These are phyloP conservation scores for Yamadazyma buinensis DNA, from an alignment of 1,139 yeast genomes.

Conservation along the genomic window DNA sequence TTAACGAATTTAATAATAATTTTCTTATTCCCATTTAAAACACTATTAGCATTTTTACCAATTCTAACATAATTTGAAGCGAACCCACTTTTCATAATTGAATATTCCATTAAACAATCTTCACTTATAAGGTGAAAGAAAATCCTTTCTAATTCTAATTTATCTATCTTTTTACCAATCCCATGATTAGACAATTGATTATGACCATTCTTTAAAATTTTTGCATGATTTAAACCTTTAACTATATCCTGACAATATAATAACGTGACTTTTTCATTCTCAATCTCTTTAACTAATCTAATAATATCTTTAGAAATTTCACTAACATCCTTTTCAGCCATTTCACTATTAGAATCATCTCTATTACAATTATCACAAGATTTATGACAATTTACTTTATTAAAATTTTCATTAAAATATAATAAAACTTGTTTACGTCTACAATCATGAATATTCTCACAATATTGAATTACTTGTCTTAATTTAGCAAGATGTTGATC, in stretches of 20 bases:
- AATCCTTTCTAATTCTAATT: conserved; percentile 73
- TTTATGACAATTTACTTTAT: conserved; percentile 59
- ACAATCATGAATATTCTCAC: conserved; percentile 89
- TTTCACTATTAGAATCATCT: conserved; percentile 28
- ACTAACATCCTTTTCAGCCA: conserved; percentile 67
- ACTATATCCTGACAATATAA: conserved; percentile 80
- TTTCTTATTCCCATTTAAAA: conserved; percentile 41
- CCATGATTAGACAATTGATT: conserved; percentile 64
- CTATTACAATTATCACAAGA: conserved; percentile 85
- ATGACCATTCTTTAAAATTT: conserved; percentile 62
- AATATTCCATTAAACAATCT: conserved; percentile 67
- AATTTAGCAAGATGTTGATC: conserved; percentile 77
- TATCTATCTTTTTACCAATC: conserved; percentile 57
- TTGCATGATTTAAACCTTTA: conserved; percentile 67
- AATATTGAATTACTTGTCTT: conserved; percentile 83
- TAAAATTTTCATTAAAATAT: conserved; percentile 82
- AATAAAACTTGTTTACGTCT: conserved; percentile 84
- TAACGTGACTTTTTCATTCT: conserved; percentile 63
- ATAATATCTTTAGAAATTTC: conserved; percentile 57
- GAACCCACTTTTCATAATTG: conserved; percentile 71
- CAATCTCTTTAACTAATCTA: conserved; percentile 53
- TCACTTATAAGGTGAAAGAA: conserved; percentile 73
- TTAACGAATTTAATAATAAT: conserved; percentile 35
- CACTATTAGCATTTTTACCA: conserved; percentile 50
- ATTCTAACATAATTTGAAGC: conserved; percentile 68